A percentile compares a stretch with the other conserved stretches of the same genome.
phyloP scores from a whole-genome alignment of 192 early-diverging fungal species.

The Haplosporangium gracile region DNA sequence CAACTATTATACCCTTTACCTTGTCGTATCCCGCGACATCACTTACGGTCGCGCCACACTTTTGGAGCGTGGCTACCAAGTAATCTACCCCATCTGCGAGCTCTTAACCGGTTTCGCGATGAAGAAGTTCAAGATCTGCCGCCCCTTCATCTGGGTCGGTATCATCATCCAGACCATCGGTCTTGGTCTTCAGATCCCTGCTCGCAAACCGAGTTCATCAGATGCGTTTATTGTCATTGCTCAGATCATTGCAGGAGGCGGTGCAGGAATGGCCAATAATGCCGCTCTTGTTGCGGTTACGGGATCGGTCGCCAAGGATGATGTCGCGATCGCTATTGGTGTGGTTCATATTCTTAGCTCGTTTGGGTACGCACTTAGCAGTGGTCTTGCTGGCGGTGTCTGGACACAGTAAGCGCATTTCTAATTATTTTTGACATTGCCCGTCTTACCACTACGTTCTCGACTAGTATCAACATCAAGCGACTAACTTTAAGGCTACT shows the following conservation, averaged over 20 bases:
- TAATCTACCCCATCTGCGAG: constrained; percentile 7
- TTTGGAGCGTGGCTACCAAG: constrained; percentile 15
- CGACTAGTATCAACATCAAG: background rate
- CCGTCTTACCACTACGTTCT: too few relatives aligned
- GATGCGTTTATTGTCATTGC: constrained; percentile 12
- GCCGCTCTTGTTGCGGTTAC: constrained; percentile 11
- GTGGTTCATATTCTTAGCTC: constrained; percentile 5
- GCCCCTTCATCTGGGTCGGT: constrained; percentile 21
- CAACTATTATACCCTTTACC: constrained; percentile 7
- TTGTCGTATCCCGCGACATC: constrained; percentile 20
- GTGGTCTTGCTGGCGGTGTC: constrained; percentile 17
- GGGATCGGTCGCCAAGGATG: constrained; percentile 12
- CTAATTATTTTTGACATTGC: background rate
- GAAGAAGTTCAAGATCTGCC: constrained; percentile 16
- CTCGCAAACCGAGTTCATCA: constrained; percentile 9
- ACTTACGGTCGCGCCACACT: background rate
- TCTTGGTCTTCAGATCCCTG: constrained; percentile 19
- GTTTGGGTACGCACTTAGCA: constrained; percentile 17
- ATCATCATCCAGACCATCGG: constrained; percentile 18
- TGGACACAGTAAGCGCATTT: constrained; percentile 18
- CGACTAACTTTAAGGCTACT: background rate
- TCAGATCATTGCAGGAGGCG: constrained; percentile 19
- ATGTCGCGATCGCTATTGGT: constrained; percentile 13
- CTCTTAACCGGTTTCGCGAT: constrained; percentile 3
- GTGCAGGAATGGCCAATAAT: constrained; percentile 19